Base-by-base conservation (phyloP, 345 rosid species). In the Gossypium rotundifolium region DNA sequence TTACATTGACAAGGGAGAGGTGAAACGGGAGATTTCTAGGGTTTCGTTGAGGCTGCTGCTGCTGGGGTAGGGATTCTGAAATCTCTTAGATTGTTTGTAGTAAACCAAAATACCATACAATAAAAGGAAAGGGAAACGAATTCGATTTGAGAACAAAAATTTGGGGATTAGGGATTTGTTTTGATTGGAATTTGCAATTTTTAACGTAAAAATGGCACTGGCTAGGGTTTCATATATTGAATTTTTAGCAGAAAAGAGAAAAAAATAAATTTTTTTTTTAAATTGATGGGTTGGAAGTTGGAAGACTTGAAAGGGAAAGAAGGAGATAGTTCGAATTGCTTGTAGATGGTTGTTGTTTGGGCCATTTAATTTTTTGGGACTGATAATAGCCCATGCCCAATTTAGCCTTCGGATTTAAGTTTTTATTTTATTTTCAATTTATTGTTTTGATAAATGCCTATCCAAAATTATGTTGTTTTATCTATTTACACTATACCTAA, bases 1-100 rank as follows among this genome's bases (percentile, higher is more conserved):
- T 67, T 25, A 48, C 29, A 44, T 20, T 12, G 38, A 16, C 14
- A 23, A 69, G 25, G 25, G 58, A 12, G 9, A 48, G 9, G 22
- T 6, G 72, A 68, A 69, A 45, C 10, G 46, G 45, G 60, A 52
- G 52, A 55, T 71, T 71, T 55, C 74, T 71, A 71, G 74, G 74
- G 74, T 71, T 71, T 38, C 63, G 52, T 16, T 40, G 51, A 13
- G 10, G 55, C 55, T 27, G 27, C 60, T 29, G 51, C 52, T 48
- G 51, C 51, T 48, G 27, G 53, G 20, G 9, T 22, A 13, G 17
- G 57, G 54, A 29, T 59, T 13, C 64, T 59, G 17, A 13, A 59
- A 44, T 60, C 40, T 72, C 40, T 57, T 1, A 14, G 45, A 14
- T 10, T 17, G 27, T 29, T 5, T 29, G 23, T n/a, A 27, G 59